Conservation (phyloP, 768 basidiomycete species). For the Epithele typhae region DNA sequence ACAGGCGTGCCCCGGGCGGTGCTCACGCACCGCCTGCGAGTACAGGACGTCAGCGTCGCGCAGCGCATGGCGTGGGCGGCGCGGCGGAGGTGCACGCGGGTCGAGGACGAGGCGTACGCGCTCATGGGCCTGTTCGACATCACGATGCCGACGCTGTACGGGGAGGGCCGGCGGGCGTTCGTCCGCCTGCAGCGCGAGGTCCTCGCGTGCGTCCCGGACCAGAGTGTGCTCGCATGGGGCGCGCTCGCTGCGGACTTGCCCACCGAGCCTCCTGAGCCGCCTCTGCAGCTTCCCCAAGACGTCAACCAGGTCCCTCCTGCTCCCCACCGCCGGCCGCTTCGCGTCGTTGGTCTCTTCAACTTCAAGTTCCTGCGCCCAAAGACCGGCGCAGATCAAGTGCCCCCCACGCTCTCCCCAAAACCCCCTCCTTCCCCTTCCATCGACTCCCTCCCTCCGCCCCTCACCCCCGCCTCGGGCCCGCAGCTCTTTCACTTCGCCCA, state of each 20-base stretch:
- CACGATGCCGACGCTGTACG: conserved; percentile 3
- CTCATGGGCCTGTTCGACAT: conserved; percentile 5
- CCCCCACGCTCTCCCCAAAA: no score
- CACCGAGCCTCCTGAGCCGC: no score
- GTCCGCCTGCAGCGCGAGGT: conserved; percentile 5
- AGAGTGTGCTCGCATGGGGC: conserved; percentile 10
- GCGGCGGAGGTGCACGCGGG: background rate
- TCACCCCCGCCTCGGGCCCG: no score
- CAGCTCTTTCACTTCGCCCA: no score
- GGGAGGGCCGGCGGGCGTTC: conserved; percentile 2
- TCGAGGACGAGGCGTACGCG: conserved; percentile 6
- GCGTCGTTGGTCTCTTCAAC: no score
- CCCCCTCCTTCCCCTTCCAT: no score
- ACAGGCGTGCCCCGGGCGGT: background rate
- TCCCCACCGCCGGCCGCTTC: no score
- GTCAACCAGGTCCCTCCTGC: no score
- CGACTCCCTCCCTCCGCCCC: no score
- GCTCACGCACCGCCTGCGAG: background rate
- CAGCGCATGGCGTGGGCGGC: conserved; percentile 1
- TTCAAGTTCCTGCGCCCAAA: no score
- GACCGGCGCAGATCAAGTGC: no score
- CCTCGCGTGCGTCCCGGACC: conserved; percentile 5
- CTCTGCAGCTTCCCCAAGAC: no score
- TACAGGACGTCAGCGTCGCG: conserved; percentile 1
- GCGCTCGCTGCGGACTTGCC: background rate